These are phyloP conservation scores for Globisporangium canariense DNA, from an alignment of 352 stramenopile genomes.

Conservation along the genomic window DNA sequence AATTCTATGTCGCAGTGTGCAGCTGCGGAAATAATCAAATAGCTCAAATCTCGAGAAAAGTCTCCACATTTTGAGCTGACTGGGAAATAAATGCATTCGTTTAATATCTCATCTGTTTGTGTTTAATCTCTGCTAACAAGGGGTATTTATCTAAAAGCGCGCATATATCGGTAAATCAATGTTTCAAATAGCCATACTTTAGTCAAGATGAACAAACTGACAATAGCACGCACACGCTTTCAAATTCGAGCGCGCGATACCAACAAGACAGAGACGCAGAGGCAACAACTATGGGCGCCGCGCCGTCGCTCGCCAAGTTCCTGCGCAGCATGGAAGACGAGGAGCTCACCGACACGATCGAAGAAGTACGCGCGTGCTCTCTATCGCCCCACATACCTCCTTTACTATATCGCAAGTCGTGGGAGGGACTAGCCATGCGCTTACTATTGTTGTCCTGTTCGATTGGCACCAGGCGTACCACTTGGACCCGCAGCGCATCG, in stretches of 20 bases:
- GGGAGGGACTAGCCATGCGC: too few relatives aligned
- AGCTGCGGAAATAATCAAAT: too few relatives aligned
- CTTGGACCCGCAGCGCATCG: slow-evolving; percentile 46
- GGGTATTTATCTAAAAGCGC: not conserved
- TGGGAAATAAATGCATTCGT: too few relatives aligned
- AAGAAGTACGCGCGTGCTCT: slow-evolving; percentile 27
- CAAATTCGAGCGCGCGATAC: too few relatives aligned
- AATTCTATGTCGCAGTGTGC: too few relatives aligned
- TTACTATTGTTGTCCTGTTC: not conserved
- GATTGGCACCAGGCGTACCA: slow-evolving; percentile 36
- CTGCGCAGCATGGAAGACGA: slow-evolving; percentile 61
- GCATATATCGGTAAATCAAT: not conserved
- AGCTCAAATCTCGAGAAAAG: too few relatives aligned
- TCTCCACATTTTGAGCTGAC: too few relatives aligned
- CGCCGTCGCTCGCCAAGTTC: slow-evolving; percentile 52
- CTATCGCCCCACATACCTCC: too few relatives aligned
- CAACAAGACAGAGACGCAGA: not conserved
- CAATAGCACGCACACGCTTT: not conserved
- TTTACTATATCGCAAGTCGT: too few relatives aligned
- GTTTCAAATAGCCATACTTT: not conserved
- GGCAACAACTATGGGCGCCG: slow-evolving; percentile 29
- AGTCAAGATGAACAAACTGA: not conserved
- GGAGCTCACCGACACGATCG: slow-evolving; percentile 40
- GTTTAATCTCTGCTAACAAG: too few relatives aligned
- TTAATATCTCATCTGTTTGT: too few relatives aligned